A percentile compares a stretch with the other conserved stretches of the same genome.
Evolutionary conservation across 2,329 filamentous ascomycete species (phyloP).

Genomic region (Fusarium irregulare): DNA sequence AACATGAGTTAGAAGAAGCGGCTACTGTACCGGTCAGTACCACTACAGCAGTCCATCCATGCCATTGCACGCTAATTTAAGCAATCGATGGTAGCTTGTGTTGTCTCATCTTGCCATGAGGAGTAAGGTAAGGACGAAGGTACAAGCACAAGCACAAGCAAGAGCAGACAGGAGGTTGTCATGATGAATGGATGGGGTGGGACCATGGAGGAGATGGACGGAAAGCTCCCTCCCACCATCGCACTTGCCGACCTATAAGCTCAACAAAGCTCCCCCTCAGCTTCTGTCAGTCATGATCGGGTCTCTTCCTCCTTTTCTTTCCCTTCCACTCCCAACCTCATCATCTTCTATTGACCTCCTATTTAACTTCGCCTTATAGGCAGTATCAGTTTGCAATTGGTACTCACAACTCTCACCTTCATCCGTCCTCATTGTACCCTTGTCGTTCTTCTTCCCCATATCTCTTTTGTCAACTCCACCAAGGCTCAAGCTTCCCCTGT

Average conservation of each 20-base stretch:
- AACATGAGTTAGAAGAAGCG: constrained; percentile 11
- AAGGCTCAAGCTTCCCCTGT: constrained; percentile 22
- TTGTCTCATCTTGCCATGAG: constrained; percentile 3
- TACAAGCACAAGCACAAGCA: background rate
- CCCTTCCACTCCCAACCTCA: background rate
- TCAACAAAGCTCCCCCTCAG: constrained; percentile 17
- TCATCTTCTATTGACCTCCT: constrained; percentile 1
- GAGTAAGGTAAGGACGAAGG: background rate
- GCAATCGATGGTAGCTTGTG: constrained; percentile 3
- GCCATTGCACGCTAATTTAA: constrained; percentile 7
- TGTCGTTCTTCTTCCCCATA: constrained; percentile 13
- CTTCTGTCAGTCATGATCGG: constrained; percentile 4
- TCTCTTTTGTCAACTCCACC: constrained; percentile 35
- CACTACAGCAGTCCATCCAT: background rate
- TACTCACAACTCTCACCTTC: constrained; percentile 3
- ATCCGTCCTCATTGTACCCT: constrained; percentile 12
- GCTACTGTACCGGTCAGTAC: constrained; percentile 4
- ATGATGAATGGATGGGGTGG: constrained; percentile 28
- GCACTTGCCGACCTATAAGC: constrained; percentile 16
- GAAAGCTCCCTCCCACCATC: constrained; percentile 25
- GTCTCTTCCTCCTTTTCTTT: constrained; percentile 5
- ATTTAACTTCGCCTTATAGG: constrained; percentile 1
- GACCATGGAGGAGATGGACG: constrained; percentile 13
- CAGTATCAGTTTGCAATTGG: constrained; percentile 29
- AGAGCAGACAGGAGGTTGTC: constrained; percentile 21